Percentiles rank a stretch among this genome's conserved stretches.
These are phyloP conservation scores for Microbotryum intermedium DNA, from an alignment of 1,284 basidiomycete species.

Conservation along the genomic window DNA sequence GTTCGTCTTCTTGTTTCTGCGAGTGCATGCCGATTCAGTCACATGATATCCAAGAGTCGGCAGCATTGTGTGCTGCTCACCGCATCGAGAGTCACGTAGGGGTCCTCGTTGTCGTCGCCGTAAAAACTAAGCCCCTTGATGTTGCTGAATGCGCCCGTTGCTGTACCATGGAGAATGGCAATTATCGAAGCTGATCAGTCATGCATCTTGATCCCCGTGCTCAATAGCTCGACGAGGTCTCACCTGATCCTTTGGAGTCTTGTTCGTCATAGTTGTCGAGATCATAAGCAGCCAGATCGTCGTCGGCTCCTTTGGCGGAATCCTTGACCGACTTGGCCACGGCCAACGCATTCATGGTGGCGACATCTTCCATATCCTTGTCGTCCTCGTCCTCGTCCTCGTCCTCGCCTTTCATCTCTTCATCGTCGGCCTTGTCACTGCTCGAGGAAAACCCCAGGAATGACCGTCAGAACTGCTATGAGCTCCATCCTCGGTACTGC, in stretches of 20 bases:
- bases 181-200: conserved; percentile 5
- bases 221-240: conserved; percentile 34
- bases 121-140: conserved; percentile 93
- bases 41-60: neutral
- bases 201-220: no score
- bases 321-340: conserved; percentile 37
- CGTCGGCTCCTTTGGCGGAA: conserved; percentile 42
- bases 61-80: conserved; percentile 42
- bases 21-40: neutral
- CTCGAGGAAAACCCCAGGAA: no score
- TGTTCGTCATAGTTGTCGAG: conserved; percentile 92
- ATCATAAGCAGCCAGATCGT: conserved; percentile 84
- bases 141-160: conserved; percentile 82
- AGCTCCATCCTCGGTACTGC: no score
- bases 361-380: conserved; percentile 56
- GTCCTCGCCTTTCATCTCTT: conserved; percentile 4
- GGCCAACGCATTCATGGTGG: conserved; percentile 36
- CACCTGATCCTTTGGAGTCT: conserved; percentile 52
- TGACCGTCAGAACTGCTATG: no score
- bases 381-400: conserved; percentile 54
- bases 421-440: no score
- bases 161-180: no score
- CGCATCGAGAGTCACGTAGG: conserved; percentile 93
- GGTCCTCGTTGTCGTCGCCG: conserved; percentile 85
- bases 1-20: conserved; percentile 53